Evolutionary conservation across 148 eudicot species (phyloP).

Genomic region (Suaeda aralocaspica): DNA sequence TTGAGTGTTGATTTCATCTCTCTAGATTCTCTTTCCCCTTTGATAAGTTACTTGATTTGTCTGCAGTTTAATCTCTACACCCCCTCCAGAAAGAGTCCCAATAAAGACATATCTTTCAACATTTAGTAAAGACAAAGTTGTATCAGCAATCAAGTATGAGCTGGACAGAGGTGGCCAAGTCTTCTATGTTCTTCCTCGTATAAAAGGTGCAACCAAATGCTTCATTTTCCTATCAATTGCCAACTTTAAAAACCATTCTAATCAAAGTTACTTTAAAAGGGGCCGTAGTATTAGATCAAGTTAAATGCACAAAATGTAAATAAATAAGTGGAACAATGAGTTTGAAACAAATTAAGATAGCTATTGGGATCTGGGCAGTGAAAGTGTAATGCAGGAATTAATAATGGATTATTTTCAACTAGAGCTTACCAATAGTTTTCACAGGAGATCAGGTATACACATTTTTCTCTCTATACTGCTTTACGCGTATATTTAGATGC

Average conservation of each 20-base stretch:
- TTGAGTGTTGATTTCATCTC: background rate
- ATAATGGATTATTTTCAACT: background rate
- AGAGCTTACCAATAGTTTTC: conserved; percentile 1
- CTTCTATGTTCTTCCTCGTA: conserved; percentile 96
- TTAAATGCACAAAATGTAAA: background rate
- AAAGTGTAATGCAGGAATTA: background rate
- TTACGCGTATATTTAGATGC: background rate
- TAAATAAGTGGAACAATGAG: no score
- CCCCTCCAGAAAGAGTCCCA: conserved; percentile 99
- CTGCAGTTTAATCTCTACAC: conserved; percentile 84
- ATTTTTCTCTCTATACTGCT: background rate
- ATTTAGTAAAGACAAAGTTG: conserved; percentile 60
- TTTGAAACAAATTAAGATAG: background rate
- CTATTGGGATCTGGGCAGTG: background rate
- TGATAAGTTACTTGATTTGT: conserved; percentile 8
- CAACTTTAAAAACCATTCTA: background rate
- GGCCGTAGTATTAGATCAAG: background rate
- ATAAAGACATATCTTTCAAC: conserved; percentile 89
- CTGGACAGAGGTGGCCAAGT: conserved; percentile 95
- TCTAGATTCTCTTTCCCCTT: background rate
- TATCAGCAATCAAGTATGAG: conserved; percentile 85
- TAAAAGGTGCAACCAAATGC: conserved; percentile 53
- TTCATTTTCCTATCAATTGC: background rate
- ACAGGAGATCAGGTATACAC: background rate
- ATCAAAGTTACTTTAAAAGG: background rate